phyloP scores from a whole-genome alignment of 345 rosid genomes.

The Arabidopsis arenosa region DNA sequence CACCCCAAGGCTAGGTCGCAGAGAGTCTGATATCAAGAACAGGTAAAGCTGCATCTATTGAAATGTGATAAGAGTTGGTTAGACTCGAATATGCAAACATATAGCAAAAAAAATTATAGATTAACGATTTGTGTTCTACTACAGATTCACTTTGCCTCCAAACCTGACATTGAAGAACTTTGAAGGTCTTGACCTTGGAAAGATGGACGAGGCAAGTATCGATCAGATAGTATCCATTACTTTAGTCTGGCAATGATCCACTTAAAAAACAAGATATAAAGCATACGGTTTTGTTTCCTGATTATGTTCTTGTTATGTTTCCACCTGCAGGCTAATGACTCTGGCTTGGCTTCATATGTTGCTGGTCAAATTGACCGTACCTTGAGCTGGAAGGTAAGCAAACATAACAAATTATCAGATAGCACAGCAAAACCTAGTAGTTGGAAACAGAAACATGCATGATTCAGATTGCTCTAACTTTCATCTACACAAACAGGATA shows the following conservation, averaged over 20 bases:
- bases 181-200: constrained; percentile 92
- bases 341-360: constrained; percentile 89
- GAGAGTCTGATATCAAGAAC: constrained; percentile 95
- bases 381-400: constrained; percentile 88
- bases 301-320: constrained; percentile 4
- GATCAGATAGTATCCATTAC: constrained; percentile 5
- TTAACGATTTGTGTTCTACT: neutral
- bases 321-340: constrained; percentile 66
- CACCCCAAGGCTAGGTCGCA: constrained; percentile 88
- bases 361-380: constrained; percentile 88
- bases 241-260: constrained; percentile 8
- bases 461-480: constrained; percentile 12
- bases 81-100: neutral
- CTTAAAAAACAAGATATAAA: neutral
- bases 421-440: neutral
- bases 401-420: neutral
- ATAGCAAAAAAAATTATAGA: neutral
- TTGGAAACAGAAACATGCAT: neutral
- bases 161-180: constrained; percentile 87
- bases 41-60: constrained; percentile 46
- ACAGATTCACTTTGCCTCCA: constrained; percentile 82
- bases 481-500: constrained; percentile 53
- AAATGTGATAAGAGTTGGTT: neutral
- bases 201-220: constrained; percentile 72
- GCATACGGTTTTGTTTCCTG: neutral